Conservation (phyloP, 495 filamentous ascomycete species). For the Hypoxylon fragiforme region DNA sequence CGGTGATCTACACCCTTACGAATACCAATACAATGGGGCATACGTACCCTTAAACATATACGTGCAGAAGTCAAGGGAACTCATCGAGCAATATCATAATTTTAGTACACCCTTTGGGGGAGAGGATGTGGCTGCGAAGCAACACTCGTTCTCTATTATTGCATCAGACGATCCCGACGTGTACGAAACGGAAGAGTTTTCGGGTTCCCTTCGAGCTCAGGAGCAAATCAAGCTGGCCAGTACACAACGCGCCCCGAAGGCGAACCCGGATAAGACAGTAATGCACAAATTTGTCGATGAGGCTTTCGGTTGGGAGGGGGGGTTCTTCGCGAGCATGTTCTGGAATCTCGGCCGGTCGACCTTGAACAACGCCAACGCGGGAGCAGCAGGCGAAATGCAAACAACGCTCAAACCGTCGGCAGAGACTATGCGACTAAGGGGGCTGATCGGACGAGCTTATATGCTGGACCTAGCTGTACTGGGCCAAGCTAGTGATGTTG, state of each 20-base stretch:
- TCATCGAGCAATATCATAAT: slow-evolving; percentile 45
- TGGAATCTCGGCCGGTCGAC: slow-evolving; percentile 60
- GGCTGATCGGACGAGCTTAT: slow-evolving; percentile 70
- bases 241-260: slow-evolving; percentile 51
- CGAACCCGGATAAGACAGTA: slow-evolving; percentile 37
- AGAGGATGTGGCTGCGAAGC: slow-evolving; percentile 39
- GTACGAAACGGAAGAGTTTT: slow-evolving; percentile 60
- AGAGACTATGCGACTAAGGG: slow-evolving; percentile 59
- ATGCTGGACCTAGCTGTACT: slow-evolving; percentile 71
- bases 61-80: slow-evolving; percentile 47
- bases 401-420: slow-evolving; percentile 43
- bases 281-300: slow-evolving; percentile 66
- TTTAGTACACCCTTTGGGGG: slow-evolving; percentile 38
- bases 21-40: slow-evolving; percentile 65
- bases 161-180: slow-evolving; percentile 75
- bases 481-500: slow-evolving; percentile 58
- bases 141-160: slow-evolving; percentile 55
- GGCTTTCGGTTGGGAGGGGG: slow-evolving; percentile 72
- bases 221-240: slow-evolving; percentile 66
- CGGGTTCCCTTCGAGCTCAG: slow-evolving; percentile 57
- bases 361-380: slow-evolving; percentile 34
- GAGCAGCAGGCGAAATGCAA: slow-evolving; percentile 12
- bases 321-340: slow-evolving; percentile 72
- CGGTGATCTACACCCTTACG: slow-evolving; percentile 68
- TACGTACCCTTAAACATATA: slow-evolving; percentile 71